Evolutionary conservation across 495 filamentous ascomycete species (phyloP).

Genomic region (Aspergillus conjunctus): DNA sequence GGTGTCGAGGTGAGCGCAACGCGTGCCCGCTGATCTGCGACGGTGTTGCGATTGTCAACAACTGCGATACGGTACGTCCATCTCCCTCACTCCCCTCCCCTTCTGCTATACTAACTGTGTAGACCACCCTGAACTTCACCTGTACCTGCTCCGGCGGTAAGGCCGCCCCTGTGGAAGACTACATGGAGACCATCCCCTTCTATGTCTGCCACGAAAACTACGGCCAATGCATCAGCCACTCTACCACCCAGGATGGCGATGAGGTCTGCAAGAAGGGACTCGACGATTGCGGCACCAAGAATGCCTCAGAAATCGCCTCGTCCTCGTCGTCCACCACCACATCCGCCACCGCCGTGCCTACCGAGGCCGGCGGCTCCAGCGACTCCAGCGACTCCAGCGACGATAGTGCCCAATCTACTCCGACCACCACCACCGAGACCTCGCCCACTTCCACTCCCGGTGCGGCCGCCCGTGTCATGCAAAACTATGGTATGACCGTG

Average conservation of each 20-base stretch:
- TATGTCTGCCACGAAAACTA: conserved; percentile 55
- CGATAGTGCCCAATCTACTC: conserved; percentile 23
- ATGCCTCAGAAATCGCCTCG: conserved; percentile 41
- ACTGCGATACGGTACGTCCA: conserved; percentile 46
- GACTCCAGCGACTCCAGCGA: conserved; percentile 23
- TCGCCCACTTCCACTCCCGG: conserved; percentile 34
- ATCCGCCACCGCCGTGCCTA: conserved; percentile 35
- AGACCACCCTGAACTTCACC: conserved; percentile 51
- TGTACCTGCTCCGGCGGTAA: conserved; percentile 58
- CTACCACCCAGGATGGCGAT: conserved; percentile 47
- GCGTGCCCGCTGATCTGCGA: conserved; percentile 51
- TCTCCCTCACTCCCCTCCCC: not conserved
- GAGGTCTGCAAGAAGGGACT: conserved; percentile 42
- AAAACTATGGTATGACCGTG: conserved; percentile 53
- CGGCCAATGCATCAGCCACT: conserved; percentile 52
- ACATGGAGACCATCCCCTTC: conserved; percentile 58
- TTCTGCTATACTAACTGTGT: not conserved
- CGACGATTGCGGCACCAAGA: conserved; percentile 50
- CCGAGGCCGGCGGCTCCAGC: conserved; percentile 31
- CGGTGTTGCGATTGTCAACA: conserved; percentile 42
- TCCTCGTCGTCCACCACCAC: conserved; percentile 30
- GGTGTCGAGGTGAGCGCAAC: conserved; percentile 50
- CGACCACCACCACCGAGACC: conserved; percentile 27
- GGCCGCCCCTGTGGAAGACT: conserved; percentile 53
- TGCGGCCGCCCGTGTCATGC: conserved; percentile 41